phyloP scores from a whole-genome alignment of 441 rosid genomes.

The Aleurites moluccanus region DNA sequence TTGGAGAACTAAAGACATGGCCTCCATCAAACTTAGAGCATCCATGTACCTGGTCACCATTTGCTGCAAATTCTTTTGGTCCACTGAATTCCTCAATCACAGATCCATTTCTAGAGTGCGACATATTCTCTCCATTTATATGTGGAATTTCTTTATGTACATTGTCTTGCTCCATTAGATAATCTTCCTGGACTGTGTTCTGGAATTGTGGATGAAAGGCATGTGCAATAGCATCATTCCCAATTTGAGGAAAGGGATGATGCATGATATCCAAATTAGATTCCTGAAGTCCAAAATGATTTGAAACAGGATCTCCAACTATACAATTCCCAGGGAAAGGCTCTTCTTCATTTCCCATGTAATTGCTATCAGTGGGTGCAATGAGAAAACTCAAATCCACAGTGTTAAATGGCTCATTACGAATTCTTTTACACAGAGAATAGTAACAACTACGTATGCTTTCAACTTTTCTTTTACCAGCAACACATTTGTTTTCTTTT shows the following conservation, averaged over 20 bases:
- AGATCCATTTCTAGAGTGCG: constrained; percentile 32
- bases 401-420: constrained; percentile 58
- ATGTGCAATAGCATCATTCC: constrained; percentile 23
- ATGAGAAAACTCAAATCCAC: constrained; percentile 56
- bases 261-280: constrained; percentile 54
- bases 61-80: constrained; percentile 29
- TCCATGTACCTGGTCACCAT: constrained; percentile 30
- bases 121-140: constrained; percentile 42
- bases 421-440: constrained; percentile 70
- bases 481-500: constrained; percentile 49
- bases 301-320: constrained; percentile 40
- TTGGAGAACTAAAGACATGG: constrained; percentile 39
- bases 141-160: constrained; percentile 37
- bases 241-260: constrained; percentile 45
- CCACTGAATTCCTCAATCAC: constrained; percentile 38
- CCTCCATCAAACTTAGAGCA: constrained; percentile 41
- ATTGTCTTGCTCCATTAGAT: constrained; percentile 44
- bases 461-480: constrained; percentile 67
- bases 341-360: constrained; percentile 44
- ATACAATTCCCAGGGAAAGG: constrained; percentile 36
- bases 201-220: constrained; percentile 34
- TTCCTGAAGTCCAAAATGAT: constrained; percentile 60
- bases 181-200: constrained; percentile 36
- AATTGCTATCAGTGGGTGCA: constrained; percentile 48
- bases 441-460: constrained; percentile 59